Conservation (phyloP, 768 basidiomycete species). For the Naganishia kalamii region DNA sequence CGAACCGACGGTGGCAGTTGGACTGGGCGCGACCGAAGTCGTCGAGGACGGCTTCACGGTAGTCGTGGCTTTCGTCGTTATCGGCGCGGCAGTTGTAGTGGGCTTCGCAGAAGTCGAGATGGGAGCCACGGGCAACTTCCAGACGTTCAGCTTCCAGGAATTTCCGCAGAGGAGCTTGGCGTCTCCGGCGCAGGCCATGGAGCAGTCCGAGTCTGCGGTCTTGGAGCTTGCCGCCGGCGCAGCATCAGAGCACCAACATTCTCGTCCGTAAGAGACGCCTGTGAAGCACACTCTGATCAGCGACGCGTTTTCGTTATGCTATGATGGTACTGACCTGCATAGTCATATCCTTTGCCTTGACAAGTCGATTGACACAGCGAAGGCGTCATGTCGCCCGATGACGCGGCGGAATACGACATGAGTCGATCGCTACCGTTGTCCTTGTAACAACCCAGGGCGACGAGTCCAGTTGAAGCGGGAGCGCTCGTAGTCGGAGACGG, state of each 20-base stretch:
- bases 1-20: conserved; percentile 7
- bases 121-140: conserved; percentile 28
- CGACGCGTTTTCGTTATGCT: neutral
- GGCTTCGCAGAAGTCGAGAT: conserved; percentile 15
- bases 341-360: conserved; percentile 22
- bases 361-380: conserved; percentile 23
- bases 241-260: conserved; percentile 44
- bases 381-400: conserved; percentile 23
- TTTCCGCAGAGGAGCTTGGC: conserved; percentile 41
- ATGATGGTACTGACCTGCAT: conserved; percentile 19
- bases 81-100: conserved; percentile 17
- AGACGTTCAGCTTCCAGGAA: conserved; percentile 38
- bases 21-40: neutral
- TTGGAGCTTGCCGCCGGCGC: conserved; percentile 30
- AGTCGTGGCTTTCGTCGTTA: conserved; percentile 4
- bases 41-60: neutral
- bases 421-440: conserved; percentile 5
- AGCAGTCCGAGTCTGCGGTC: conserved; percentile 31
- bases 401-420: neutral
- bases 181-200: conserved; percentile 41
- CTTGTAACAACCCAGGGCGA: conserved; percentile 23
- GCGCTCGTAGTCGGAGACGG: conserved; percentile 1
- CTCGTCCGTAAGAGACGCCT: conserved; percentile 26
- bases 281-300: neutral
- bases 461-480: neutral